phyloP scores from a whole-genome alignment of 148 eudicot genomes.

The Cornus controversa region DNA sequence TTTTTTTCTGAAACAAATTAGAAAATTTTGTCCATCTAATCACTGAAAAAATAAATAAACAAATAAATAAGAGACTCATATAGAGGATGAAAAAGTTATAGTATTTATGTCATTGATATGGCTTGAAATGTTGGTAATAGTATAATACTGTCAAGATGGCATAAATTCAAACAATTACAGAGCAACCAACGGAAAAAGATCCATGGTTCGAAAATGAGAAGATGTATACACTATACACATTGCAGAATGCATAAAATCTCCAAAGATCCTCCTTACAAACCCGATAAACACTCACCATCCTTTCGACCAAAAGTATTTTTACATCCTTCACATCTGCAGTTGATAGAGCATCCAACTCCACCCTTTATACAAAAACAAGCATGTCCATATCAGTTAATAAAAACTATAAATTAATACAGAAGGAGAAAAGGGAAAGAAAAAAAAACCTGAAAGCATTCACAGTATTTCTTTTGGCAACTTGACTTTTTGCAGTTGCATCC shows the following conservation, averaged over 20 bases:
- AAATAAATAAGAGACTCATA: not conserved
- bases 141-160: not conserved
- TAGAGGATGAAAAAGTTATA: too few species aligned
- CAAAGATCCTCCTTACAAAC: not conserved
- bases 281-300: conserved; percentile 53
- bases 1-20: not conserved
- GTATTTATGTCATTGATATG: not conserved
- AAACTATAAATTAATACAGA: not conserved
- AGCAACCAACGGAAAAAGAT: too few species aligned
- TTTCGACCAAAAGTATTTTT: conserved; percentile 90
- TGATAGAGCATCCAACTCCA: conserved; percentile 95
- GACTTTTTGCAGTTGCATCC: conserved; percentile 99
- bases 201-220: not conserved
- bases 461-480: conserved; percentile 88
- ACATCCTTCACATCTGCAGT: conserved; percentile 94
- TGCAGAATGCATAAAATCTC: not conserved
- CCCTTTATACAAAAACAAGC: conserved; percentile 50
- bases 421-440: not conserved
- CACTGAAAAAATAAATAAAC: too few species aligned
- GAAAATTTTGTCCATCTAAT: too few species aligned
- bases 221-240: too few species aligned
- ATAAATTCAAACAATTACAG: too few species aligned
- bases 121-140: not conserved
- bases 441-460: conserved; percentile 99
- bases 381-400: not conserved